phyloP scores from a whole-genome alignment of 2,329 filamentous ascomycete genomes.

The Pseudogymnoascus sp. region DNA sequence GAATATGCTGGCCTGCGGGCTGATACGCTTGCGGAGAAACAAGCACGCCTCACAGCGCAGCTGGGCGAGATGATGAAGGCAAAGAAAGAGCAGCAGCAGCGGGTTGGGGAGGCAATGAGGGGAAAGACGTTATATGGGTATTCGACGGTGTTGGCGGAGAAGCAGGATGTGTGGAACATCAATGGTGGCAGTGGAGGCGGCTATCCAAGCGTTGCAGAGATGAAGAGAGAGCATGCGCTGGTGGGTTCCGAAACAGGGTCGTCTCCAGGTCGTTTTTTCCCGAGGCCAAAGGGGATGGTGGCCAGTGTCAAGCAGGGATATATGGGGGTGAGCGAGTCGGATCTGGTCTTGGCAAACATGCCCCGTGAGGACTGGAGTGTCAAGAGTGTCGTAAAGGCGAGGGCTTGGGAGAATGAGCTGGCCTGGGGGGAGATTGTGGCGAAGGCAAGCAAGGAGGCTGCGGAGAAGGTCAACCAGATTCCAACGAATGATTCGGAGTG shows the following conservation, averaged over 20 bases:
- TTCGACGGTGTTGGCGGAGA: neutral
- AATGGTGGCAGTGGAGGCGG: neutral
- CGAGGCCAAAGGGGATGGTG: neutral
- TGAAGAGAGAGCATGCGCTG: neutral
- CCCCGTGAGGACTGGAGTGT: neutral
- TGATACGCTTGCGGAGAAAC: neutral
- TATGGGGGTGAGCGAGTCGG: neutral
- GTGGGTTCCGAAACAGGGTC: neutral
- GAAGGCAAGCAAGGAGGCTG: neutral
- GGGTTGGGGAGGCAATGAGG: neutral
- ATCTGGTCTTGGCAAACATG: neutral
- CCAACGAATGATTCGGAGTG: neutral
- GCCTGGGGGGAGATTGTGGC: neutral
- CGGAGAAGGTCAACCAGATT: neutral
- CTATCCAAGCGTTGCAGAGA: neutral
- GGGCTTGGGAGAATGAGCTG: neutral
- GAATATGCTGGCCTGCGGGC: neutral
- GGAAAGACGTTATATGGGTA: neutral
- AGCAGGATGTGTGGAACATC: neutral
- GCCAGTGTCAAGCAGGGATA: neutral
- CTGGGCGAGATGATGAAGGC: neutral
- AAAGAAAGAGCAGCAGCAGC: neutral
- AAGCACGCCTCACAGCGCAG: neutral
- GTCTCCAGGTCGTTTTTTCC: neutral
- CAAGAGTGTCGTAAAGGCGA: neutral